These are phyloP conservation scores for Coccomyxa subellipsoidea DNA, from an alignment of 163 green algal species.

Conservation along the genomic window DNA sequence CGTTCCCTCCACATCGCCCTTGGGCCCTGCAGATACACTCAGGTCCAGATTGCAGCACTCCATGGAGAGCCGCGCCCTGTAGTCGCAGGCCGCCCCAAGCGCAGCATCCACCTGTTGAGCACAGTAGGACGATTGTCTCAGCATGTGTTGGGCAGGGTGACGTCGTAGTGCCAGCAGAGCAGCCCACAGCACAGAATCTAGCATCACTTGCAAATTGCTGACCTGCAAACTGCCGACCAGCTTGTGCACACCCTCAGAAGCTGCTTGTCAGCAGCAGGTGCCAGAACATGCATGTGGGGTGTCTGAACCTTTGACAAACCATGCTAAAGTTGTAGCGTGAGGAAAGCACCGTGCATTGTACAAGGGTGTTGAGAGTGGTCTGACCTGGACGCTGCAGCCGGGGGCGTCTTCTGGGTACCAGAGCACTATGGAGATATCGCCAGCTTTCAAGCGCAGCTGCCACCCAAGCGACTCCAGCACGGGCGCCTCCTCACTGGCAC, in stretches of 20 bases:
- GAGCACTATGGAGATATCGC: slow-evolving; percentile 14
- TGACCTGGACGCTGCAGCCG: background rate
- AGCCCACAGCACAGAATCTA: no score
- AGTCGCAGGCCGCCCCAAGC: slow-evolving; percentile 3
- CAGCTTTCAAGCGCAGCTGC: background rate
- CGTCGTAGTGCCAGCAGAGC: no score
- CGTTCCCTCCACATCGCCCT: background rate
- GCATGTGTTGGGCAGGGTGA: no score
- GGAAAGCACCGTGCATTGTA: no score
- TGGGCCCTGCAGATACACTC: background rate
- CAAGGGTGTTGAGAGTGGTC: background rate
- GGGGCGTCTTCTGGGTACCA: slow-evolving; percentile 21
- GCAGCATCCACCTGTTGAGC: background rate
- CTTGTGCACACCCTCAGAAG: no score
- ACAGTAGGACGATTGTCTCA: no score
- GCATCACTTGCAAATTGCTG: no score
- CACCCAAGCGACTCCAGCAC: background rate
- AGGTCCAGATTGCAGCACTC: slow-evolving; percentile 11
- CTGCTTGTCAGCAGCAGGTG: no score
- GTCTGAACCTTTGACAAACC: no score
- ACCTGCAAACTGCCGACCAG: no score
- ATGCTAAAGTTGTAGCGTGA: no score
- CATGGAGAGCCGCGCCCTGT: slow-evolving; percentile 12
- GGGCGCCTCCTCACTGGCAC: background rate
- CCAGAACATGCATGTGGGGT: no score